phyloP scores from a whole-genome alignment of 441 rosid species.

The Lepidium campestre region DNA sequence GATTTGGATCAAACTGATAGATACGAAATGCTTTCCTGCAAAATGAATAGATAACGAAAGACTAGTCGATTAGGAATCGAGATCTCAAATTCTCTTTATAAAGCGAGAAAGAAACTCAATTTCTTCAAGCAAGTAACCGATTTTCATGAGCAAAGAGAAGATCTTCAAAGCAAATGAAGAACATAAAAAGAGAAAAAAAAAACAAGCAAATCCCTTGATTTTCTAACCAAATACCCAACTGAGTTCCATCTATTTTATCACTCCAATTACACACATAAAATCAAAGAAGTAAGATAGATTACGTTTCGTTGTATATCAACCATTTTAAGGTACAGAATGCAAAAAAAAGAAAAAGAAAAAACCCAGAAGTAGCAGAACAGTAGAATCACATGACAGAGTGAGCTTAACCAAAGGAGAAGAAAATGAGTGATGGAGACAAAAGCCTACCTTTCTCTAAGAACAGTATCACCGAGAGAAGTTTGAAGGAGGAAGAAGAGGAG shows the following conservation, averaged over 20 bases:
- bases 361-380: neutral
- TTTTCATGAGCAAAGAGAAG: neutral
- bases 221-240: neutral
- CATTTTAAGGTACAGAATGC: neutral
- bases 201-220: neutral
- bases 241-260: neutral
- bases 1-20: constrained; percentile 7
- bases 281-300: neutral
- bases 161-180: neutral
- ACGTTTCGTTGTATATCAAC: neutral
- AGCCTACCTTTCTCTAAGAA: constrained; percentile 11
- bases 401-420: neutral
- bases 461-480: neutral
- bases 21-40: constrained; percentile 16
- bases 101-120: neutral
- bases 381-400: constrained; percentile 8
- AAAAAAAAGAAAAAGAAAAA: neutral
- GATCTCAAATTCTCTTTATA: neutral
- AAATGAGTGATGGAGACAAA: constrained; percentile 20
- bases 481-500: neutral
- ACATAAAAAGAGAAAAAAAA: neutral
- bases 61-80: neutral
- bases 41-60: neutral
- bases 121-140: neutral
- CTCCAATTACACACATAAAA: neutral